Conservation (phyloP, 73 alveolate genomes). For the Tetrahymena malaccensis region DNA sequence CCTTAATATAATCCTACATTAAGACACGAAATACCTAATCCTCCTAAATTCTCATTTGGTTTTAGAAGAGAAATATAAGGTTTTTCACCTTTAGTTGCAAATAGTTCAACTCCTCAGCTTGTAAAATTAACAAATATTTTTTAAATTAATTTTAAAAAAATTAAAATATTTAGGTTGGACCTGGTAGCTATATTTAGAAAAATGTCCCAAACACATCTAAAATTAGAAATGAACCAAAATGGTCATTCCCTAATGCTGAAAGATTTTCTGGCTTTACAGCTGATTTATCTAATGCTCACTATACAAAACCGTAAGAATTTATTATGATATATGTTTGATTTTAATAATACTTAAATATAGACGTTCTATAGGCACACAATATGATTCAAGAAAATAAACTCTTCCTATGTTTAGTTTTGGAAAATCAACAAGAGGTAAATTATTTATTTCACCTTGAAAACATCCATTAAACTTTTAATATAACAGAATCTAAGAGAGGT, state of each 20-base stretch:
- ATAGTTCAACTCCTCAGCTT: slow-evolving; percentile 60
- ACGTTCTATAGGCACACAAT: slow-evolving; percentile 49
- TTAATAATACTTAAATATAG: not conserved
- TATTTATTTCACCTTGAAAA: not conserved
- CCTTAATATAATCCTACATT: slow-evolving; percentile 66
- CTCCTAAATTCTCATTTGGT: slow-evolving; percentile 65
- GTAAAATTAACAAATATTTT: not conserved
- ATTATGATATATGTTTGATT: not conserved
- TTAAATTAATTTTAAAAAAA: not conserved
- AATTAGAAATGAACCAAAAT: slow-evolving; percentile 46
- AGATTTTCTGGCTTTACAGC: slow-evolving; percentile 47
- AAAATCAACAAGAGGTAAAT: slow-evolving; percentile 48
- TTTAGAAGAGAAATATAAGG: slow-evolving; percentile 57
- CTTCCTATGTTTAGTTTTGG: slow-evolving; percentile 60
- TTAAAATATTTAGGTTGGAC: slow-evolving; percentile 52
- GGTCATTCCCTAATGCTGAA: slow-evolving; percentile 71
- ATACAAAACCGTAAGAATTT: slow-evolving; percentile 41
- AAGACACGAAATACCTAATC: slow-evolving; percentile 47
- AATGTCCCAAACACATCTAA: slow-evolving; percentile 57
- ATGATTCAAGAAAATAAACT: slow-evolving; percentile 53
- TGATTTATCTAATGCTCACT: slow-evolving; percentile 55
- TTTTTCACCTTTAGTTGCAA: slow-evolving; percentile 54
- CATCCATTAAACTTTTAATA: not conserved
- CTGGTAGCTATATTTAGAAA: slow-evolving; percentile 70
- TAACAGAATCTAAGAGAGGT: not conserved